phyloP scores from a whole-genome alignment of 2,329 filamentous ascomycete genomes.

The Apiospora rasikravindrae region DNA sequence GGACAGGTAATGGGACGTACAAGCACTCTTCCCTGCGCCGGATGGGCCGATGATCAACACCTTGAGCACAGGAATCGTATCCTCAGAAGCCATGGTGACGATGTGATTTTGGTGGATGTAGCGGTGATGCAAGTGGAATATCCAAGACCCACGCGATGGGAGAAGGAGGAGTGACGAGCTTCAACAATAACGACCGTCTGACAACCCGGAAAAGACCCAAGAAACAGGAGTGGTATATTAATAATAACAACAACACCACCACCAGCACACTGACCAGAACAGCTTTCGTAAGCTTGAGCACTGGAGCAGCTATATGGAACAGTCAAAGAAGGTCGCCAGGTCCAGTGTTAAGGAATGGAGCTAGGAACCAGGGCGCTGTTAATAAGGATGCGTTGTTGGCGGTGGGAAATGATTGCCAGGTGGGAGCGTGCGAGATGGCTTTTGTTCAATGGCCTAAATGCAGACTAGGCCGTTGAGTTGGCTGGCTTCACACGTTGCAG shows the following conservation, averaged over 20 bases:
- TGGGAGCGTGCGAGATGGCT: constrained; percentile 7
- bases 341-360: background rate
- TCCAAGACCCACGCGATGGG: background rate
- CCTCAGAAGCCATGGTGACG: constrained; percentile 48
- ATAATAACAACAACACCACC: background rate
- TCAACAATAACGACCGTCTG: background rate
- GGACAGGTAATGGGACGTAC: constrained; percentile 42
- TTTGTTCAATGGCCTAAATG: background rate
- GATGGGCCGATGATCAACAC: constrained; percentile 61
- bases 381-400: constrained; percentile 10
- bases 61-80: constrained; percentile 55
- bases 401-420: constrained; percentile 2
- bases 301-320: constrained; percentile 11
- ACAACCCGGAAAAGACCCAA: background rate
- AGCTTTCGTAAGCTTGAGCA: background rate
- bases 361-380: background rate
- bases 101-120: constrained; percentile 9
- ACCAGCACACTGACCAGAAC: background rate
- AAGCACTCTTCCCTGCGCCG: constrained; percentile 60
- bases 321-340: background rate
- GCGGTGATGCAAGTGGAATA: background rate
- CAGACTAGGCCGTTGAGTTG: constrained; percentile 11
- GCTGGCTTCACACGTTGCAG: constrained; percentile 13
- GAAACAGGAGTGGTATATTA: constrained; percentile 1
- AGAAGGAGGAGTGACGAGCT: background rate